A percentile compares a stretch with the other conserved stretches of the same genome.
These are phyloP conservation scores for Candida pseudoviswanathii DNA, from an alignment of 1,139 yeast genomes.

Conservation along the genomic window DNA sequence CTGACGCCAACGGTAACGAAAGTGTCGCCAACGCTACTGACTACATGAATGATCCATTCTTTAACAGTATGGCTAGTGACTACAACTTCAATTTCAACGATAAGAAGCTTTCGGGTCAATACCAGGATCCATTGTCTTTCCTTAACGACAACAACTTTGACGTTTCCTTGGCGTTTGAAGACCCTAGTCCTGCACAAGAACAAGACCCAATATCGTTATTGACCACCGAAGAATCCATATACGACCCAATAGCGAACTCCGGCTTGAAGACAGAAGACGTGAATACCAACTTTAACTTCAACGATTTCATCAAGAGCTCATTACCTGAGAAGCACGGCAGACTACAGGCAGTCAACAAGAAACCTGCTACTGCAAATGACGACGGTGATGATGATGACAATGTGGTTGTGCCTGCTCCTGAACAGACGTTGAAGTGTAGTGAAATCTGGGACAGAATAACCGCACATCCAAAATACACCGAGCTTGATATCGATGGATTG, in stretches of 20 bases:
- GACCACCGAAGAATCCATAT: constrained; percentile 66
- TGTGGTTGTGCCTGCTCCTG: constrained; percentile 39
- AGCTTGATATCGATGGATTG: constrained; percentile 89
- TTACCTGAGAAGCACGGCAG: constrained; percentile 17
- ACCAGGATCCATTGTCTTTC: constrained; percentile 50
- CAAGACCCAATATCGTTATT: constrained; percentile 40
- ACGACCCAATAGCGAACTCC: constrained; percentile 53
- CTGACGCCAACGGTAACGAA: constrained; percentile 14
- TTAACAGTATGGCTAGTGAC: constrained; percentile 14
- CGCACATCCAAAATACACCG: constrained; percentile 90
- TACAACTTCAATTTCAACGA: constrained; percentile 20
- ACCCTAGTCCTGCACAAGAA: constrained; percentile 15
- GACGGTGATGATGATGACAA: constrained; percentile 25
- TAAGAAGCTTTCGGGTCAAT: constrained; percentile 17
- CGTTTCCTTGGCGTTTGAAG: constrained; percentile 49
- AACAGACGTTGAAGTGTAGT: constrained; percentile 59
- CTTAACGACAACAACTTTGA: constrained; percentile 53
- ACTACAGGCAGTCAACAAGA: constrained; percentile 12
- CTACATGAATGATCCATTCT: constrained; percentile 31
- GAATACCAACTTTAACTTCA: constrained; percentile 35
- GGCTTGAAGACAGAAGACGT: constrained; percentile 11
- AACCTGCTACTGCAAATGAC: not conserved
- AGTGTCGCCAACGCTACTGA: constrained; percentile 13
- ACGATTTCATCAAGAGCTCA: constrained; percentile 37
- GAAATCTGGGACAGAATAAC: constrained; percentile 97